Conservation (phyloP, 192 early-diverging fungal species). For the Neocallimastix lanati region DNA sequence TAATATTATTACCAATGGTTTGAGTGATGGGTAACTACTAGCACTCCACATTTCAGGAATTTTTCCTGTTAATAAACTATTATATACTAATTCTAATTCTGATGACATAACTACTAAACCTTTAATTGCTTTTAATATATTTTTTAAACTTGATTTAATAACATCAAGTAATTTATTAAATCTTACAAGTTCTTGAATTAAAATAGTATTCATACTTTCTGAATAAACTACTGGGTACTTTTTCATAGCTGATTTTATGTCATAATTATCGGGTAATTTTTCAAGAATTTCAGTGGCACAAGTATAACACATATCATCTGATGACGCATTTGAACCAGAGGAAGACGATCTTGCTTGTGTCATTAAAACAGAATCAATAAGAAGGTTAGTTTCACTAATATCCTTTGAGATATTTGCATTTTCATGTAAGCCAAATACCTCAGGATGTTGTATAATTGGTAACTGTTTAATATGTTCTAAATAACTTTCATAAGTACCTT, state of each 20-base stretch:
- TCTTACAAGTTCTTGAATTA: conserved; percentile 47
- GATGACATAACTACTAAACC: conserved; percentile 42
- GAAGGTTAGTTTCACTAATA: conserved; percentile 26
- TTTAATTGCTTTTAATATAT: conserved; percentile 43
- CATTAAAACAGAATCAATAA: conserved; percentile 32
- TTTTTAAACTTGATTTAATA: conserved; percentile 28
- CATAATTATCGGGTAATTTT: conserved; percentile 24
- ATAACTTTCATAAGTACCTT: conserved; percentile 27
- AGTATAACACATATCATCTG: conserved; percentile 32
- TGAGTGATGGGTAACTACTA: conserved; percentile 38
- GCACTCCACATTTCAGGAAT: conserved; percentile 39
- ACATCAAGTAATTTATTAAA: conserved; percentile 40
- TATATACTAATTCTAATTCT: conserved; percentile 42
- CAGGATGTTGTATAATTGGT: conserved; percentile 28
- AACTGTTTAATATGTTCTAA: conserved; percentile 38
- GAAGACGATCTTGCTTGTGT: conserved; percentile 23
- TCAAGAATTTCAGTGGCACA: conserved; percentile 34
- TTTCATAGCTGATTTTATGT: conserved; percentile 20
- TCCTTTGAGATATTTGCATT: conserved; percentile 45
- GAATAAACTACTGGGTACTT: conserved; percentile 39
- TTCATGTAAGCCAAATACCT: conserved; percentile 45
- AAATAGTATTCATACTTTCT: conserved; percentile 45
- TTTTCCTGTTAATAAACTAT: conserved; percentile 29
- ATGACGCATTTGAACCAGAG: conserved; percentile 20
- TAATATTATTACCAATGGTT: conserved; percentile 15